Conservation (phyloP, 768 basidiomycete genomes). For the Auricularia auricula-judae region DNA sequence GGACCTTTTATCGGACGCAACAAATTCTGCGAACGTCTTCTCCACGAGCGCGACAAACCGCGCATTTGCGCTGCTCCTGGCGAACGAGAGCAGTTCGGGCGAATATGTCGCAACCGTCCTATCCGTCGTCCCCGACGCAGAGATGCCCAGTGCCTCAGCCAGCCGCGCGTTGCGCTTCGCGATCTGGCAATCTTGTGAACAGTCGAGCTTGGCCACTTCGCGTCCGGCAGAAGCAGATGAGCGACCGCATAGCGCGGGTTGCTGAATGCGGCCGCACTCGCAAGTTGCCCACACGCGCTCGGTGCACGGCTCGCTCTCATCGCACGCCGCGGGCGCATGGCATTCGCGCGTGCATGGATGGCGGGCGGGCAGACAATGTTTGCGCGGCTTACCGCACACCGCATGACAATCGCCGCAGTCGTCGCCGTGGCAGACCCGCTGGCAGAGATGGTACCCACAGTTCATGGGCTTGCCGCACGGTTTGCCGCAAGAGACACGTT, state of each 20-base stretch:
- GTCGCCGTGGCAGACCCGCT: constrained; percentile 69
- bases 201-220: constrained; percentile 45
- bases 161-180: constrained; percentile 80
- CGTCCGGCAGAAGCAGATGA: constrained; percentile 30
- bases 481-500: constrained; percentile 77
- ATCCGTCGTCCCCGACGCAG: constrained; percentile 27
- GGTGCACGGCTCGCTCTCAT: constrained; percentile 69
- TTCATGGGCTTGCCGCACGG: constrained; percentile 66
- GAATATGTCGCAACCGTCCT: constrained; percentile 43
- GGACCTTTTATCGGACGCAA: constrained; percentile 50
- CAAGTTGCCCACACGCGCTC: constrained; percentile 59
- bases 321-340: constrained; percentile 81
- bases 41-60: constrained; percentile 70
- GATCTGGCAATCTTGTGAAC: constrained; percentile 71
- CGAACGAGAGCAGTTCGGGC: constrained; percentile 53
- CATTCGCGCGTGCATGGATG: constrained; percentile 74
- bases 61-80: constrained; percentile 32
- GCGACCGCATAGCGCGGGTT: constrained; percentile 62
- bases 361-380: constrained; percentile 58
- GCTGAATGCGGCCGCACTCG: constrained; percentile 73
- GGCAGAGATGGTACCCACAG: constrained; percentile 89
- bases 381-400: constrained; percentile 77
- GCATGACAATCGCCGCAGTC: constrained; percentile 69
- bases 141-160: constrained; percentile 89
- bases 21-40: constrained; percentile 73